Conservation (phyloP, 2,329 filamentous ascomycete species). For the Colletotrichum sp. region DNA sequence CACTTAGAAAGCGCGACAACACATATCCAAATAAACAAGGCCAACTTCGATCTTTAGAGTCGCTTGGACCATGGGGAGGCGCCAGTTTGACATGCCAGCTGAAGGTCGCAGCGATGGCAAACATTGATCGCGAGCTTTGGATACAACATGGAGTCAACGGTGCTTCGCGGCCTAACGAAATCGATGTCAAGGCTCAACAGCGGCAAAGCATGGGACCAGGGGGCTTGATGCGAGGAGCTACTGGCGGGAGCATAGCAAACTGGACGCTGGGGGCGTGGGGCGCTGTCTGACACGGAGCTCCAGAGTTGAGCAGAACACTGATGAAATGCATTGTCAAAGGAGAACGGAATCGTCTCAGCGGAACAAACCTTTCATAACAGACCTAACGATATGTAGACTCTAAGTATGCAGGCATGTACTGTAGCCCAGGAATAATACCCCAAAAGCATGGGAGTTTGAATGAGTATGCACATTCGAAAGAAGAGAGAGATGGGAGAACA, state of each 20-base stretch:
- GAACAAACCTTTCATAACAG: not conserved
- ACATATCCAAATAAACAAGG: constrained; percentile 52
- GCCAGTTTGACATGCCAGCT: constrained; percentile 73
- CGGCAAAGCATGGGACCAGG: constrained; percentile 69
- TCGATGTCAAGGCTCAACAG: constrained; percentile 62
- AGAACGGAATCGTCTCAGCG: not conserved
- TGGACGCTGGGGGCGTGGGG: constrained; percentile 72
- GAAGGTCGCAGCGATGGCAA: constrained; percentile 70
- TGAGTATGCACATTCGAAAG: not conserved
- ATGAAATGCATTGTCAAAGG: not conserved
- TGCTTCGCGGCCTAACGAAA: constrained; percentile 63
- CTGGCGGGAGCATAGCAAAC: constrained; percentile 44
- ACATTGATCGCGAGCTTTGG: constrained; percentile 76
- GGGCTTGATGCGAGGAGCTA: constrained; percentile 46
- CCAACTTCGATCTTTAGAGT: constrained; percentile 68
- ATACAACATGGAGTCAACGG: constrained; percentile 69
- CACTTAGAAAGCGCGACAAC: constrained; percentile 42
- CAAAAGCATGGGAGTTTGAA: not conserved
- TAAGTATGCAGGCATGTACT: not conserved
- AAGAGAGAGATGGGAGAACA: not conserved
- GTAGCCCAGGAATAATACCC: constrained; percentile 7
- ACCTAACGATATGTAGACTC: not conserved
- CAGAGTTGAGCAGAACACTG: not conserved
- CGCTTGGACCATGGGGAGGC: constrained; percentile 76
- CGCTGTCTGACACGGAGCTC: constrained; percentile 37